Base-by-base conservation (phyloP, 352 stramenopile genomes). In the Phytophthora cactorum region DNA sequence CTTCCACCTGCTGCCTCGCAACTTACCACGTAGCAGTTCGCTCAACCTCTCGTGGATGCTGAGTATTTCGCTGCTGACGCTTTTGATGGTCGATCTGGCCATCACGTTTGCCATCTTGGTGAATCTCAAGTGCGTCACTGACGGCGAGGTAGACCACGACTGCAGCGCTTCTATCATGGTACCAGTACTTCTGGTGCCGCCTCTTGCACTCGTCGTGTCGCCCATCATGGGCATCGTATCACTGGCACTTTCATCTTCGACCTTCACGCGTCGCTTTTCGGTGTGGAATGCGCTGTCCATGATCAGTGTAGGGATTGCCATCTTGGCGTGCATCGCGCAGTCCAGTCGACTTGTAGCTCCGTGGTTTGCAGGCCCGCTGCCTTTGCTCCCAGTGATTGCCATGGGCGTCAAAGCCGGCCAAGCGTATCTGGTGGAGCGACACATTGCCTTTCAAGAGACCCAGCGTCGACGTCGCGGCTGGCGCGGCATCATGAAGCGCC, bases 241-340 rank as follows among this genome's bases (percentile, higher is more conserved):
- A 32, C 60, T 95, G 6, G 84, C 84, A 34, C 75, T 93, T 14
- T 87, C 80, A 7, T 95, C 84, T 1, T 84, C 81, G 15, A 81
- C 77, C 4, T 91, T 93, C 52, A 90, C 77, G 29, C 79, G 86
- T 22, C 81, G 83, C 0, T 95, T 86, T 62, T 83, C 84, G 44
- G 77, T 91, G 12, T 95, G 86, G 86, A 95, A 95, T 59, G 74
- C 79, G 39, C 77, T 91, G 1, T 95, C 86, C n/a, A 90, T 92
- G 73, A 57, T 84, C 38, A 95, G 85, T 64, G 81, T 93, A 1
- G 76, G 58, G 4, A 84, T 95, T 45, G 84, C 82, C 45, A 88
- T 93, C 51, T 64, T 88, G 31, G 80, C 74, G 17, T 91, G 86
- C 41, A 77, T 90, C 34, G 62, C 76, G 14, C 75, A 92, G 60